These are phyloP conservation scores for Suhomyces sp. DNA, from an alignment of 805 yeast species.

Conservation along the genomic window DNA sequence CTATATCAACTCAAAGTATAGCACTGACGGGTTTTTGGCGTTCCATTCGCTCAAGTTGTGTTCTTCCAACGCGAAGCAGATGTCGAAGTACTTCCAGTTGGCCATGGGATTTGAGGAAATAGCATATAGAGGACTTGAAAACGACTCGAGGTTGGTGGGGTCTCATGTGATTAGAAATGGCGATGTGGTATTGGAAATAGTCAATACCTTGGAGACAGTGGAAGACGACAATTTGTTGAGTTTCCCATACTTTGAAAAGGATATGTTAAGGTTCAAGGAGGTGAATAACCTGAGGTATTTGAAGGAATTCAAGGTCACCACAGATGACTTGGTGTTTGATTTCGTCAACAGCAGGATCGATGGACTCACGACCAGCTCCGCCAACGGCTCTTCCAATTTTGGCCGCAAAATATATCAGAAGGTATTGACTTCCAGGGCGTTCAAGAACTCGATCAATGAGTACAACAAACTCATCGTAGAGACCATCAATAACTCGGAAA, in stretches of 20 bases:
- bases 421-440: slow-evolving; percentile 13
- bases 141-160: slow-evolving; percentile 54
- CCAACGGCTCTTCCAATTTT: slow-evolving; percentile 6
- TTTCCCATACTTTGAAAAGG: slow-evolving; percentile 13
- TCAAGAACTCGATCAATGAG: slow-evolving; percentile 10
- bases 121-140: slow-evolving; percentile 69
- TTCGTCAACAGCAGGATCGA: slow-evolving; percentile 35
- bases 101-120: slow-evolving; percentile 62
- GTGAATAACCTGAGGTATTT: slow-evolving; percentile 18
- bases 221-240: slow-evolving; percentile 15
- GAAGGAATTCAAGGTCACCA: slow-evolving; percentile 9
- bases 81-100: slow-evolving; percentile 53
- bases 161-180: slow-evolving; percentile 65
- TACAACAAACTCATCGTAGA: slow-evolving; percentile 13
- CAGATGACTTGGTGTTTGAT: slow-evolving; percentile 34
- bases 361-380: slow-evolving; percentile 5
- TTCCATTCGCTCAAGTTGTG: slow-evolving; percentile 71
- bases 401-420: slow-evolving; percentile 13
- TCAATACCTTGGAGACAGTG: slow-evolving; percentile 38
- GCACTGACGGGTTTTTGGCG: slow-evolving; percentile 38
- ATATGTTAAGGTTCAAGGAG: slow-evolving; percentile 16
- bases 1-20: slow-evolving; percentile 14
- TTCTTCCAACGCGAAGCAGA: slow-evolving; percentile 68
- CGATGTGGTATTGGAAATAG: slow-evolving; percentile 48
- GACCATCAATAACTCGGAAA: slow-evolving; percentile 17